These are phyloP conservation scores for Acrocalymma vagum DNA, from an alignment of 2,329 filamentous ascomycete genomes.

Conservation along the genomic window DNA sequence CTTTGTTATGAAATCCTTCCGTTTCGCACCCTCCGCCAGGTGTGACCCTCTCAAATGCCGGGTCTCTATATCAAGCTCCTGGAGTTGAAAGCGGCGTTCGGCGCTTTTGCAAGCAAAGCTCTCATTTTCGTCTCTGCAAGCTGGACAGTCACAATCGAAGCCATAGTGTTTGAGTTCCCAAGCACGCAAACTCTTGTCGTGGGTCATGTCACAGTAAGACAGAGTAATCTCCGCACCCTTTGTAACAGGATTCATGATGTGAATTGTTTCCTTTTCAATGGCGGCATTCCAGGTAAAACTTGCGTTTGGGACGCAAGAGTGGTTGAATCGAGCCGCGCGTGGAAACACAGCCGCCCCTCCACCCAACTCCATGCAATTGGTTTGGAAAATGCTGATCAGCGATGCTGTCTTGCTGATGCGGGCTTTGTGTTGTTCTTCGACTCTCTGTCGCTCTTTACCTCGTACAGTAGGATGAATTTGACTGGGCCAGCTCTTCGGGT, in stretches of 20 bases:
- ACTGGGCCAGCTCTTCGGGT: slow-evolving; percentile 35
- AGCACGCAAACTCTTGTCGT: slow-evolving; percentile 35
- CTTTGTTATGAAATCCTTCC: slow-evolving; percentile 23
- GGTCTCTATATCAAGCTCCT: slow-evolving; percentile 43
- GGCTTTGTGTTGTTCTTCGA: slow-evolving; percentile 42
- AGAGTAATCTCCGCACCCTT: slow-evolving; percentile 49
- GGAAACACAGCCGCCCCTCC: slow-evolving; percentile 46
- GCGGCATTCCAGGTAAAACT: slow-evolving; percentile 44
- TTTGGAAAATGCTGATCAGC: slow-evolving; percentile 49
- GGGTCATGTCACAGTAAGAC: slow-evolving; percentile 47
- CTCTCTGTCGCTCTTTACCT: slow-evolving; percentile 27
- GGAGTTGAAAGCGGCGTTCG: slow-evolving; percentile 40
- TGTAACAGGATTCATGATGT: slow-evolving; percentile 43
- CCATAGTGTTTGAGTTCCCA: slow-evolving; percentile 47
- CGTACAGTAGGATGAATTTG: slow-evolving; percentile 30
- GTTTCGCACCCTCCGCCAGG: slow-evolving; percentile 20
- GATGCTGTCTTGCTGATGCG: slow-evolving; percentile 28
- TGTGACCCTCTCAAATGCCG: slow-evolving; percentile 18
- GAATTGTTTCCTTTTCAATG: slow-evolving; percentile 40
- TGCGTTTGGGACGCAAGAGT: slow-evolving; percentile 52
- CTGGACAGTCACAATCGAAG: slow-evolving; percentile 47
- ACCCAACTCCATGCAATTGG: slow-evolving; percentile 50
- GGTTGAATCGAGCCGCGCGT: slow-evolving; percentile 50
- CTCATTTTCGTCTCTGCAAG: slow-evolving; percentile 40
- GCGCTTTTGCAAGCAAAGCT: slow-evolving; percentile 36